phyloP scores from a whole-genome alignment of 371 early-diverging fungal genomes.

The Mortierella sp. region DNA sequence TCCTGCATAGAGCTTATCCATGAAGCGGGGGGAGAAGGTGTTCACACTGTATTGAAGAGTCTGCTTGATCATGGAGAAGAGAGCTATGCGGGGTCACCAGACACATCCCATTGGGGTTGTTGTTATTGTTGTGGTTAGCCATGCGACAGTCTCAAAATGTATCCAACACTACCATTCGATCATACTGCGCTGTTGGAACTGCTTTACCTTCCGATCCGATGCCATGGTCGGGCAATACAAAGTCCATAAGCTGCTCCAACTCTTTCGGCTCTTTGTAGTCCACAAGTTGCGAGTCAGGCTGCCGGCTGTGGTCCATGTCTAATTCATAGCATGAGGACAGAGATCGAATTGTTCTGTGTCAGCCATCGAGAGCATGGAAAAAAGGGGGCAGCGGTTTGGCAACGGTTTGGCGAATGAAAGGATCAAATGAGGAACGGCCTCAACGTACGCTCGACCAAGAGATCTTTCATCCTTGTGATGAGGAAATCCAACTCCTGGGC shows the following conservation, averaged over 20 bases:
- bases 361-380: not conserved
- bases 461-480: conserved; percentile 50
- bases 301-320: conserved; percentile 61
- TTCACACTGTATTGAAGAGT: conserved; percentile 69
- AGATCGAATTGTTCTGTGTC: not conserved
- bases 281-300: conserved; percentile 57
- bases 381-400: not conserved
- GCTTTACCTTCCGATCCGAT: conserved; percentile 62
- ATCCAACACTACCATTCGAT: too few species aligned
- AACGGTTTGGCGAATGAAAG: not conserved
- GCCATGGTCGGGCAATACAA: conserved; percentile 60
- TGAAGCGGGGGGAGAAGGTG: conserved; percentile 81
- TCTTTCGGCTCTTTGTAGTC: conserved; percentile 61
- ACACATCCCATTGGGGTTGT: too few species aligned
- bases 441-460: conserved; percentile 48
- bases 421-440: not conserved
- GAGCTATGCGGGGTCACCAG: conserved; percentile 37
- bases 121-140: too few species aligned
- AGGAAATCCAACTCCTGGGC: conserved; percentile 53
- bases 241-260: conserved; percentile 62
- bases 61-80: conserved; percentile 64
- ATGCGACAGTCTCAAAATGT: too few species aligned
- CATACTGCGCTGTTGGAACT: not conserved
- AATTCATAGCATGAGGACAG: not conserved
- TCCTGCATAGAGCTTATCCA: conserved; percentile 89